Base-by-base conservation (phyloP, 768 basidiomycete genomes). In the Lactarius hengduanensis region DNA sequence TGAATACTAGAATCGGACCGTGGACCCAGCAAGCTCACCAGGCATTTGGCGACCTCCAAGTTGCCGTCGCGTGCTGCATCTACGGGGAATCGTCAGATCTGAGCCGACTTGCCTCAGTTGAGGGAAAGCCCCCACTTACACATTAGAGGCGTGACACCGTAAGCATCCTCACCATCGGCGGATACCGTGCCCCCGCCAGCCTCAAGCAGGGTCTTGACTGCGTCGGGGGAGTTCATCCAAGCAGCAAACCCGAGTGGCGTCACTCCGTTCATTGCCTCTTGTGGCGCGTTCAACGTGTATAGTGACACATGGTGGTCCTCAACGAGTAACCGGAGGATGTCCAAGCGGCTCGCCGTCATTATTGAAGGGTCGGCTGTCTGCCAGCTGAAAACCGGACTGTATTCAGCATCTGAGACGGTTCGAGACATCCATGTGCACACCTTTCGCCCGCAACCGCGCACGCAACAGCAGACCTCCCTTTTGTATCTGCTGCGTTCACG, bases 61-160 rank as follows among this genome's bases (percentile, higher is more conserved):
- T 81, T 83, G 56, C 87, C 85, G 75, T 93, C 91, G 64, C 91
- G 86, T 56, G 89, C 84, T 36, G 91, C 90, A 76, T 92, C 91
- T 93, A 73, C 64, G 68, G 56, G 45, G 54, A 40, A 62, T 43
- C 60, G 34, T 67, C 41, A 45, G 36, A 61, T 53, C 36, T 59
- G 28, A 64, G 63, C 56, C 16, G n/a, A 63, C 6, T 18, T 57
- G 32, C 20, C 45, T 59, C 26, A 57, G 30, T 22, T 58, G 26
- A 50, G 40, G 20, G 67, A 57, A 66, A 70, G 45, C 34, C 30
- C 36, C 80, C 87, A 78, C 69, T 63, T 80, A 93, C 91, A 93
- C 91, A 93, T 93, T 66, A 93, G 79, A 7, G 91, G 85, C 32
- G 91, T 93, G 28, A 88, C 90, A 8, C 89, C 89, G 72, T 88